Evolutionary conservation across 2,329 filamentous ascomycete species (phyloP).

Genomic region (Epichloe gansuensis): DNA sequence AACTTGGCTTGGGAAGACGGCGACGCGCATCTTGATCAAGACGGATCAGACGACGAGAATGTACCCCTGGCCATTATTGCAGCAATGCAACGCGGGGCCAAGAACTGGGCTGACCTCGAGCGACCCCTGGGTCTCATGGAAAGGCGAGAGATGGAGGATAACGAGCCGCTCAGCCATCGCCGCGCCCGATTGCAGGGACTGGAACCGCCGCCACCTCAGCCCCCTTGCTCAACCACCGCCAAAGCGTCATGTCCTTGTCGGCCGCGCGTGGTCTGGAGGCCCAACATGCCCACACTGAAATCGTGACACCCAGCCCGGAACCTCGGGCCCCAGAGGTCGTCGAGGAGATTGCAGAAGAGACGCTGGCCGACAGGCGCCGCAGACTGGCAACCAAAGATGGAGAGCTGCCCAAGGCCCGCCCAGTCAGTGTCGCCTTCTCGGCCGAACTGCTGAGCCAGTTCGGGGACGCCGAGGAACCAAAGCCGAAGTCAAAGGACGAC

Average conservation of each 20-base stretch:
- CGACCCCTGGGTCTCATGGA: constrained; percentile 66
- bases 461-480: constrained; percentile 34
- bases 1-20: constrained; percentile 85
- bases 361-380: constrained; percentile 51
- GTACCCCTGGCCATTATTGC: constrained; percentile 77
- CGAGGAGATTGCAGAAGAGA: constrained; percentile 49
- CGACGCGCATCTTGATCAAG: constrained; percentile 30
- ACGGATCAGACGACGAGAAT: constrained; percentile 60
- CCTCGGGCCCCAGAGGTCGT: constrained; percentile 38
- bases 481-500: constrained; percentile 16
- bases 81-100: constrained; percentile 41
- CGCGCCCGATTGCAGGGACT: constrained; percentile 62
- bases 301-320: constrained; percentile 9
- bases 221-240: constrained; percentile 26
- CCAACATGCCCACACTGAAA: neutral
- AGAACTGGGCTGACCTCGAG: constrained; percentile 42
- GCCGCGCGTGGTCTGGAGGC: constrained; percentile 8
- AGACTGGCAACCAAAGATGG: constrained; percentile 50
- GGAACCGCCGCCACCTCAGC: constrained; percentile 27
- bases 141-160: constrained; percentile 76
- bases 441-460: constrained; percentile 57
- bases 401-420: constrained; percentile 38
- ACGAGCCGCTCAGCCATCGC: constrained; percentile 72
- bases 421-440: constrained; percentile 55
- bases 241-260: constrained; percentile 32